These are phyloP conservation scores for Hypoxylon rubiginosum DNA, from an alignment of 2,329 filamentous ascomycete genomes.

Conservation along the genomic window DNA sequence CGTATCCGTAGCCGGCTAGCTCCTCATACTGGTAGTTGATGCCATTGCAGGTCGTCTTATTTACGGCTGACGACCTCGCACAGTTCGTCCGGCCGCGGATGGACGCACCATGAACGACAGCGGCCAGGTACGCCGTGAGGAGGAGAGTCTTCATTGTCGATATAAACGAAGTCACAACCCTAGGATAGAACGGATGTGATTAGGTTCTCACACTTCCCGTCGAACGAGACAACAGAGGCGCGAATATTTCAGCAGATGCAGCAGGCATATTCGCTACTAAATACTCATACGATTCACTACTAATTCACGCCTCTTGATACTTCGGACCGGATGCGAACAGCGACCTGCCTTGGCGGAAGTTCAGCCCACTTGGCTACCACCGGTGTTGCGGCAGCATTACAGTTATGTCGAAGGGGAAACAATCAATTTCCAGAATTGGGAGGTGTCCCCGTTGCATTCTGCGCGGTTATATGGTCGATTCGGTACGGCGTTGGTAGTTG, in stretches of 20 bases:
- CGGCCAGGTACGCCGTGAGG: constrained; percentile 24
- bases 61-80: constrained; percentile 30
- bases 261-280: background rate
- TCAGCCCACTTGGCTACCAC: constrained; percentile 5
- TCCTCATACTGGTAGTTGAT: constrained; percentile 74
- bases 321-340: constrained; percentile 6
- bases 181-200: background rate
- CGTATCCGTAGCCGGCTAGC: constrained; percentile 75
- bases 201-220: background rate
- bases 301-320: constrained; percentile 1
- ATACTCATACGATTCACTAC: constrained; percentile 14
- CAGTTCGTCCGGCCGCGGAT: constrained; percentile 1
- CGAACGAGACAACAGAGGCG: background rate
- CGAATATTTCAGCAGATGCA: background rate
- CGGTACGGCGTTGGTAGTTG: constrained; percentile 8
- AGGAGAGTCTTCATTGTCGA: constrained; percentile 31
- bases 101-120: constrained; percentile 21
- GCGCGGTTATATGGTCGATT: constrained; percentile 10
- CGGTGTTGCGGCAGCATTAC: background rate
- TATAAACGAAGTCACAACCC: background rate
- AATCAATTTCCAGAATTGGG: constrained; percentile 26
- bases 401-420: background rate
- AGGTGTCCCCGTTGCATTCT: constrained; percentile 17
- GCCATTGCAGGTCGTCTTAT: constrained; percentile 65
- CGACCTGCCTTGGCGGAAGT: constrained; percentile 2